Evolutionary conservation across 2,329 filamentous ascomycete genomes (phyloP), one percentile per base, ranked within the genome.

Genomic region (Xylaria sp.): DNA sequence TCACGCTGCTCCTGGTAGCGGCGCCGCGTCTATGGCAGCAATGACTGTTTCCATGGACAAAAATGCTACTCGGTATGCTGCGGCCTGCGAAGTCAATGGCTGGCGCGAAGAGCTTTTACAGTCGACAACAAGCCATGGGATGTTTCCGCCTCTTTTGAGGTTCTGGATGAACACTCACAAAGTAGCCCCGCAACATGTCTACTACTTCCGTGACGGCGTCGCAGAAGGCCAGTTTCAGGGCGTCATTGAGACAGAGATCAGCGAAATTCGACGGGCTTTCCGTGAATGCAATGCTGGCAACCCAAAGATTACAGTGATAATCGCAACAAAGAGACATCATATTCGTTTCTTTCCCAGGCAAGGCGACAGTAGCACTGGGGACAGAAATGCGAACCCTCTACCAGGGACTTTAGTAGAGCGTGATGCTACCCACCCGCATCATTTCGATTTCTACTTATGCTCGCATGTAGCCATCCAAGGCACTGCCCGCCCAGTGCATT

Each of bases 191-290:
- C 74, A 86, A n/a, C 90, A 94, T 46, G 86, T 99, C 65, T 92
- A 97, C 74, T 98, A 97, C 81, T 92, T 98, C 80, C 93, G 96
- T 20, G 96, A 99, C 75, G 96, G 96, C 73, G 94, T 98, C 0
- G 91, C 91, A 0, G 94, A 97, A 75, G 93, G 93, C 0, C 92
- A 98, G 77, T 98, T 96, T 75, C 81, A 86, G 0, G 89, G 94
- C 31, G 91, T 99, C 0, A 82, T 99, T 10, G 85, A 93, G 1
- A 83, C 90, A n/a, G 96, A 99, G 77, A 86, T 98, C 0, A 78
- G 79, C 0, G 86, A 91, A 72, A 90, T 98, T 81, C 92, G 91
- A 80, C 79, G 83, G 0, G 82, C 83, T 31, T 86, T 94, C 73
- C 74, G 76, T 39, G 79, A 84, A 6, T 74, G 78, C 2, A 78